phyloP scores from a whole-genome alignment of 2,329 filamentous ascomycete genomes.

The Paecilomyces sp. region DNA sequence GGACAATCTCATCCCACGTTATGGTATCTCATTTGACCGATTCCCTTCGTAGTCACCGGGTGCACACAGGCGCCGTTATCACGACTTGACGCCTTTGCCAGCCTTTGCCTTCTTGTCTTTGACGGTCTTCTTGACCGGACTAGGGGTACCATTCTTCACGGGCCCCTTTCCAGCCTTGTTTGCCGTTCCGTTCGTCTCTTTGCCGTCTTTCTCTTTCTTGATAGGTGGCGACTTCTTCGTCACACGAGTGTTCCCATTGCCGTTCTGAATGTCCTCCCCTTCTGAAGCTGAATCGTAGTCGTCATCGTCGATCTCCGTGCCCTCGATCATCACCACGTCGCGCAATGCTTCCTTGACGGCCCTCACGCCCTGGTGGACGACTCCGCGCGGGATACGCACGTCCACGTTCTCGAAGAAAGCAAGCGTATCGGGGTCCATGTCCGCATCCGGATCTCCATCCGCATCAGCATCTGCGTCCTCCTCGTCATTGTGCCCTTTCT shows the following conservation, averaged over 20 bases:
- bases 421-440: conserved; percentile 5
- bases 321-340: conserved; percentile 41
- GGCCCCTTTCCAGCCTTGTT: conserved; percentile 5
- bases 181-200: conserved; percentile 7
- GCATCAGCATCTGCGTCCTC: neutral
- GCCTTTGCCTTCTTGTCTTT: conserved; percentile 15
- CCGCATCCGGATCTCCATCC: conserved; percentile 5
- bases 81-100: conserved; percentile 14
- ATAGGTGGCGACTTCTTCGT: conserved; percentile 1
- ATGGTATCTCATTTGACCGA: neutral
- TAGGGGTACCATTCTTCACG: conserved; percentile 15
- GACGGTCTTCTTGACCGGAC: conserved; percentile 16
- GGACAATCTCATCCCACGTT: neutral
- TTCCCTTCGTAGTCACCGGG: neutral
- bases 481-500: neutral
- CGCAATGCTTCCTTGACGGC: conserved; percentile 47
- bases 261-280: conserved; percentile 5
- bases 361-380: conserved; percentile 44
- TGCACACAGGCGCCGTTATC: neutral
- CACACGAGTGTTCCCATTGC: neutral
- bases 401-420: conserved; percentile 33
- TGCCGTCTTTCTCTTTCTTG: conserved; percentile 5
- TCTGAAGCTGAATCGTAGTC: conserved; percentile 6
- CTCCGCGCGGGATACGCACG: conserved; percentile 42
- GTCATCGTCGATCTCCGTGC: conserved; percentile 16